Conservation (phyloP, 2,329 filamentous ascomycete genomes). For the Colletotrichum kahawae region DNA sequence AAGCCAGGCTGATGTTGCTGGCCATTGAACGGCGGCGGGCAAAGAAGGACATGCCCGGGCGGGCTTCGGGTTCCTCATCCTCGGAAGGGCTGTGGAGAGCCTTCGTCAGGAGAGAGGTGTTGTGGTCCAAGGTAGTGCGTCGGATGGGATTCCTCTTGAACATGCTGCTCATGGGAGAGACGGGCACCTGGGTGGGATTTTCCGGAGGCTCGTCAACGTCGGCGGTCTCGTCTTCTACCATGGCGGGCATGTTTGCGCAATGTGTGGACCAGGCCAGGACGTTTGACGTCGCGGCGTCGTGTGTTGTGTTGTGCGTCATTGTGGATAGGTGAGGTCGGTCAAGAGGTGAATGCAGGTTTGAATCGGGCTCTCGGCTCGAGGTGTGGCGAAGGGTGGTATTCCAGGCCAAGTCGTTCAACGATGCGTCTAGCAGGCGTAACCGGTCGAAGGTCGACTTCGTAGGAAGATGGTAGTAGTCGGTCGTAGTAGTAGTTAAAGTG, state of each 20-base stretch:
- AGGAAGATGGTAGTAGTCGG: not conserved
- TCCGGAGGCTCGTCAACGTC: constrained; percentile 93
- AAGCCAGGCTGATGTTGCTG: constrained; percentile 81
- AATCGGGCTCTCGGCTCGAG: constrained; percentile 10
- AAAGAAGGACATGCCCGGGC: constrained; percentile 38
- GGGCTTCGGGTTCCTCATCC: constrained; percentile 49
- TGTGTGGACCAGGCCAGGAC: constrained; percentile 52
- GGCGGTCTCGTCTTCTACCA: constrained; percentile 65
- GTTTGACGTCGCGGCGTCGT: constrained; percentile 43
- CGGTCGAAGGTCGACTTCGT: constrained; percentile 15
- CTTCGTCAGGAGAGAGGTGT: constrained; percentile 85
- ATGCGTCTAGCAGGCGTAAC: constrained; percentile 17
- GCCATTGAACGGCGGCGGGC: constrained; percentile 69
- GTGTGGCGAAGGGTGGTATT: constrained; percentile 6
- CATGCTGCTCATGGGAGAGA: constrained; percentile 35
- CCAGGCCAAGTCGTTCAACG: constrained; percentile 20
- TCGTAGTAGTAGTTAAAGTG: not conserved
- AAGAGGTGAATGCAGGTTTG: not conserved
- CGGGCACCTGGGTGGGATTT: constrained; percentile 31
- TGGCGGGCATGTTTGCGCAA: constrained; percentile 45
- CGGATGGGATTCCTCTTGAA: constrained; percentile 55
- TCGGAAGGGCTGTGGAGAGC: constrained; percentile 76
- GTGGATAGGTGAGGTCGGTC: constrained; percentile 14
- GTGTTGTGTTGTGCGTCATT: constrained; percentile 42
- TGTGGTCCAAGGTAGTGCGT: constrained; percentile 54